A percentile compares a stretch with the other conserved stretches of the same genome.
Evolutionary conservation across 345 rosid species (phyloP).

Genomic region (Rhodamnia rubescens): DNA sequence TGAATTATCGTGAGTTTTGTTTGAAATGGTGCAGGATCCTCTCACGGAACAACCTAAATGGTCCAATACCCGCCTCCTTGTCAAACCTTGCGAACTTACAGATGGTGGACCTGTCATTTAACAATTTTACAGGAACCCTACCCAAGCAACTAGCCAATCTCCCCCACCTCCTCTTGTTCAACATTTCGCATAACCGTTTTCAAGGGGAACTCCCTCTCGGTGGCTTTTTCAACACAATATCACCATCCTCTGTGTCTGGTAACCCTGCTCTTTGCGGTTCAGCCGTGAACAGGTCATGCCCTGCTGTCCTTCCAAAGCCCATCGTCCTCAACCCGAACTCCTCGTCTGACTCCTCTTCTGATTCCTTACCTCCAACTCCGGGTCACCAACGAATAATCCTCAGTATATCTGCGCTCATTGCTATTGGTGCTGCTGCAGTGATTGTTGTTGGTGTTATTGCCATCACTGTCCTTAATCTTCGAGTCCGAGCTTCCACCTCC

Average conservation of each 20-base stretch:
- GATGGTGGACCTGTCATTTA: constrained; percentile 64
- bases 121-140: constrained; percentile 45
- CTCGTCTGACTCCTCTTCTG: constrained; percentile 48
- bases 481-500: constrained; percentile 53
- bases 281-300: constrained; percentile 71
- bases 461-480: constrained; percentile 80
- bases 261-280: constrained; percentile 87
- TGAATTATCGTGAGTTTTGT: neutral
- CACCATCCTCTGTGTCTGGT: constrained; percentile 56
- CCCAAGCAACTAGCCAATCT: constrained; percentile 84
- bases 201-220: constrained; percentile 84
- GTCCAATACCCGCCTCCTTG: constrained; percentile 49
- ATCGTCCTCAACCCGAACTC: constrained; percentile 88
- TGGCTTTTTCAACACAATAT: constrained; percentile 67
- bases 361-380: constrained; percentile 21
- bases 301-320: constrained; percentile 83
- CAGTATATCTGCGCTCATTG: constrained; percentile 88
- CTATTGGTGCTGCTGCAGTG: constrained; percentile 96
- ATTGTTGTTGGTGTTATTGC: constrained; percentile 89
- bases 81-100: constrained; percentile 47
- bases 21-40: constrained; percentile 38
- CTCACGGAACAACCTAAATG: constrained; percentile 54
- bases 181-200: constrained; percentile 76
- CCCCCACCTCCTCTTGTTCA: constrained; percentile 52
- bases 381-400: constrained; percentile 74